Evolutionary conservation across 2,329 filamentous ascomycete genomes (phyloP).

Genomic region (Mycosphaerella sp.): DNA sequence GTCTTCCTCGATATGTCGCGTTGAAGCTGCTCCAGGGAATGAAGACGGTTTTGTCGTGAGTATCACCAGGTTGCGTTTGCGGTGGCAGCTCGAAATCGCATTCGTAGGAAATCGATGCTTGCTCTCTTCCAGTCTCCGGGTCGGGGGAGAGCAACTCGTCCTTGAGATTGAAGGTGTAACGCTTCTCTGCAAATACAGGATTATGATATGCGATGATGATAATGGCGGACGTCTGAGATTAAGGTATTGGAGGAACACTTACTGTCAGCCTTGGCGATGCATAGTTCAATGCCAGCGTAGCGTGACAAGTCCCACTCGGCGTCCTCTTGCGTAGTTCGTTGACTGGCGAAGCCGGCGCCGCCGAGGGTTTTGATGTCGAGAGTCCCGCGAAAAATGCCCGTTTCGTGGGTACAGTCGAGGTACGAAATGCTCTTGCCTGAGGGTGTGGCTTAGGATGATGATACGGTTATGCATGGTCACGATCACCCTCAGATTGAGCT

Average conservation of each 20-base stretch:
- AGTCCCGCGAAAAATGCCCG: slow-evolving; percentile 57
- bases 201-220: background rate
- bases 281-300: slow-evolving; percentile 41
- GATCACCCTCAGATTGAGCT: slow-evolving; percentile 17
- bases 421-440: slow-evolving; percentile 34
- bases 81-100: slow-evolving; percentile 53
- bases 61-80: slow-evolving; percentile 23
- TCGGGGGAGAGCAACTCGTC: slow-evolving; percentile 55
- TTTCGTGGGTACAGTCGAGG: slow-evolving; percentile 37
- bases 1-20: slow-evolving; percentile 66
- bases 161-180: slow-evolving; percentile 70
- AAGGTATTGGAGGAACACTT: slow-evolving; percentile 1
- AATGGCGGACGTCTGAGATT: background rate
- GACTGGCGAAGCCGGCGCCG: slow-evolving; percentile 76
- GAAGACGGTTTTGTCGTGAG: slow-evolving; percentile 40
- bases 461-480: background rate
- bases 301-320: slow-evolving; percentile 57
- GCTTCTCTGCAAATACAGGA: slow-evolving; percentile 44
- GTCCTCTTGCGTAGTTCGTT: slow-evolving; percentile 57
- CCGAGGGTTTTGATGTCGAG: slow-evolving; percentile 70
- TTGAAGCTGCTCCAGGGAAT: slow-evolving; percentile 61
- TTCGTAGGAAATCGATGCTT: slow-evolving; percentile 68
- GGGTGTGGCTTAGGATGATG: background rate
- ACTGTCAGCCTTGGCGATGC: slow-evolving; percentile 20
- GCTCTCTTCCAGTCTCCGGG: slow-evolving; percentile 60